Evolutionary conservation across 2,329 filamentous ascomycete species (phyloP).

Genomic region (Fusarium sp.): DNA sequence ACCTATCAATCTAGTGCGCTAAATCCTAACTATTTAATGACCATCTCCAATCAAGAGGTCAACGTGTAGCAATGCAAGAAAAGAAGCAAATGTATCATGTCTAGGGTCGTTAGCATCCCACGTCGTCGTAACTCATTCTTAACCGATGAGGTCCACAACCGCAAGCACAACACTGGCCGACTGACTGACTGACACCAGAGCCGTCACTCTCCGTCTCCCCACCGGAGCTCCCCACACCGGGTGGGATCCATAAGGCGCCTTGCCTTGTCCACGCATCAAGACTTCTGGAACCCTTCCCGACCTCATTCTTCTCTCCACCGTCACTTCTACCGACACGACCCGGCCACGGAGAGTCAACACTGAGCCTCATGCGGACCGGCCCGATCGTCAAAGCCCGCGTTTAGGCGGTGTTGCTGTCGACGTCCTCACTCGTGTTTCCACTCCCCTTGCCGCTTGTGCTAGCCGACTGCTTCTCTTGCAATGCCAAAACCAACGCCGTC

Average conservation of each 20-base stretch:
- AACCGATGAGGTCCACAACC: conserved; percentile 17
- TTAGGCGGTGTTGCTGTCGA: conserved; percentile 26
- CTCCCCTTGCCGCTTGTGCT: conserved; percentile 21
- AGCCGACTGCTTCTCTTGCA: conserved; percentile 57
- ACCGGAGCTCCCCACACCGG: conserved; percentile 10
- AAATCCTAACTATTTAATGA: conserved; percentile 9
- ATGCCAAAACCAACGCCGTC: conserved; percentile 62
- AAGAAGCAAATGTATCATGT: neutral
- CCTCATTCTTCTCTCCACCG: conserved; percentile 20
- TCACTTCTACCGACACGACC: conserved; percentile 34
- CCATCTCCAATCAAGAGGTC: neutral
- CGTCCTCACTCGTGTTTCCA: conserved; percentile 13
- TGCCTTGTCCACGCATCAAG: conserved; percentile 10
- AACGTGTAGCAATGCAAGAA: conserved; percentile 4
- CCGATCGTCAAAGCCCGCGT: conserved; percentile 14
- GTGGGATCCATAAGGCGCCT: neutral
- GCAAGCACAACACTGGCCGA: neutral
- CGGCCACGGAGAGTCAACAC: conserved; percentile 6
- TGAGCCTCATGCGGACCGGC: conserved; percentile 11
- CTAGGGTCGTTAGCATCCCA: conserved; percentile 10
- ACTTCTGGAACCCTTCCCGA: conserved; percentile 29
- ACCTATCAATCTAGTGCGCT: conserved; percentile 10
- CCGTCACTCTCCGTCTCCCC: conserved; percentile 36
- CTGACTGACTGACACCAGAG: conserved; percentile 21
- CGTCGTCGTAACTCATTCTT: conserved; percentile 6